Evolutionary conservation across 2,329 filamentous ascomycete species (phyloP).

Genomic region (Hymenoscyphus scutula): DNA sequence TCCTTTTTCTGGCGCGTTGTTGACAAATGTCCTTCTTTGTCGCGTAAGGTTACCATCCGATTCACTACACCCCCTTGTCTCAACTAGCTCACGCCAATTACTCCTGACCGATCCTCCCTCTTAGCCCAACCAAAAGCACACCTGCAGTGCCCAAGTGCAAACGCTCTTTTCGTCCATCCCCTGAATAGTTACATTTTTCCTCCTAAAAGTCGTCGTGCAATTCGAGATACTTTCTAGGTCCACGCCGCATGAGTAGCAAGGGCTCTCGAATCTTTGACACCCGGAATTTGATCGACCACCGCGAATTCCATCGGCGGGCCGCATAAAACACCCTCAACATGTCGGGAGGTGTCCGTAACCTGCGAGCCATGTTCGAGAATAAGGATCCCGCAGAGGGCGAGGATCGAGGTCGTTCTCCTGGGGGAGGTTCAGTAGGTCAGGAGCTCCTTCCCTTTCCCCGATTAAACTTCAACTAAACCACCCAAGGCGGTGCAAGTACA

Average conservation of each 20-base stretch:
- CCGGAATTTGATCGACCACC: neutral
- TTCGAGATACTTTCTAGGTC: neutral
- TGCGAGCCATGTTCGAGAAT: conserved; percentile 78
- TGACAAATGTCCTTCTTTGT: neutral
- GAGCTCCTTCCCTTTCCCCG: conserved; percentile 31
- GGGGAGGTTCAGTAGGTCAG: conserved; percentile 43
- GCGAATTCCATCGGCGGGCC: neutral
- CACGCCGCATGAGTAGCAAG: neutral
- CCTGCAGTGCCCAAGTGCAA: neutral
- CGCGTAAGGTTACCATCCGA: neutral
- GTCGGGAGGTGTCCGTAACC: conserved; percentile 51
- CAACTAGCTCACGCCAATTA: conserved; percentile 12
- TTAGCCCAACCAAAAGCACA: conserved; percentile 1
- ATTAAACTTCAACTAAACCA: conserved; percentile 20
- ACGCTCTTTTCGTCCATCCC: neutral
- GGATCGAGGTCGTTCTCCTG: conserved; percentile 69
- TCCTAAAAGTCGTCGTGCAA: neutral
- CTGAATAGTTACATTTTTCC: conserved; percentile 11
- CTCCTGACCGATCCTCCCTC: conserved; percentile 2
- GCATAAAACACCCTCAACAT: conserved; percentile 20
- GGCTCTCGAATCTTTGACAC: neutral
- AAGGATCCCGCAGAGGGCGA: conserved; percentile 54
- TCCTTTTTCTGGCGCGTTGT: conserved; percentile 15
- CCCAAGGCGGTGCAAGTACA: conserved; percentile 25
- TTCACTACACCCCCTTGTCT: conserved; percentile 1